Evolutionary conservation across 2,329 filamentous ascomycete genomes (phyloP), one percentile per base, ranked within the genome.

Genomic region (Botrytis pseudocinerea): DNA sequence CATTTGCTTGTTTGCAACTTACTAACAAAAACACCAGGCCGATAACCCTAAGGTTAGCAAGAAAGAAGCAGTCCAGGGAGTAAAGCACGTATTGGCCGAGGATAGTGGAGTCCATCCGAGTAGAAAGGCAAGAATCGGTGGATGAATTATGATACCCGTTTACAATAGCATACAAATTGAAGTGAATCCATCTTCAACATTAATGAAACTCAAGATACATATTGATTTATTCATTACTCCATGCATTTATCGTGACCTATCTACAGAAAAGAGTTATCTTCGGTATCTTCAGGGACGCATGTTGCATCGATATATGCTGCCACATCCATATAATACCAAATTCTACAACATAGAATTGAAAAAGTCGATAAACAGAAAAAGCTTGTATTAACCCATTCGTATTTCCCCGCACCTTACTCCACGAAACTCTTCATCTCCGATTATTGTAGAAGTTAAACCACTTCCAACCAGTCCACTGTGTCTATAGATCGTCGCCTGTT

Each of bases 91-190:
- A 42, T 73, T 74, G n/a, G 72, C 75, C 16, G 78, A 78, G 65
- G 77, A 78, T 68, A 78, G 74, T 73, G 75, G 75, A 66, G 78
- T 80, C 38, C 79, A 80, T 75, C 79, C 79, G 10, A 79, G 78
- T 72, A 73, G 79, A 63, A 79, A 78, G 70, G 74, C 73, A 10
- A 75, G 73, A 72, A 76, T 80, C 4, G 75, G 75, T 42, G 74
- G 70, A 48, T 72, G 35, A 72, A 32, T 32, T 54, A 28, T 42
- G 25, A 48, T 64, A 65, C 42, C 60, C n/a, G 25, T 25, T 51
- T 64, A n/a, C 16, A 32, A 64, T 28, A 16, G 70, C 59, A 35
- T 20, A 28, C 46, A 32, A 40, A 66, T 22, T 28, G 35, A 25
- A 68, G 32, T 14, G 22, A 64, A 57, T 22, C 35, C 46, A n/a